Percentiles rank a stretch among this genome's conserved stretches.
Conservation (phyloP, 1,139 yeast species). For the Taphrina confusa region DNA sequence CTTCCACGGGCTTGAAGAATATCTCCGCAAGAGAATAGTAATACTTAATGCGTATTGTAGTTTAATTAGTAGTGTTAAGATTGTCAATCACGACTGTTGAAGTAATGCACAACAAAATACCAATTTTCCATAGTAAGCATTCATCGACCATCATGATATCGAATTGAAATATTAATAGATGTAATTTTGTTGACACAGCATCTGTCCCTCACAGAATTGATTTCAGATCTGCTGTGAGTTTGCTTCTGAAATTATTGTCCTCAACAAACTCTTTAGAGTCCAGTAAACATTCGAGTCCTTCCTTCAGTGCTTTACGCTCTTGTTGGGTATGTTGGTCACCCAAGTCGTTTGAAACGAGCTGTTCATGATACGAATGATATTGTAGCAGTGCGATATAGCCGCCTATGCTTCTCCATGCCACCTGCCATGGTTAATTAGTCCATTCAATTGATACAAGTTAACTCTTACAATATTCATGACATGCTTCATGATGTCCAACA, state of each 20-base stretch:
- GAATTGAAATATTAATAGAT: no score
- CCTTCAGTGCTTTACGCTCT: not conserved
- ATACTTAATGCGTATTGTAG: slow-evolving; percentile 6
- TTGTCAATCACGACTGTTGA: not conserved
- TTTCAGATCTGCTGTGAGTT: no score
- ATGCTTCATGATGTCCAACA: not conserved
- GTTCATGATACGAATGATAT: slow-evolving; percentile 2
- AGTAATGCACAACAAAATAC: no score
- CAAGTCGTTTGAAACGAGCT: not conserved
- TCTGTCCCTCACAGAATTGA: no score
- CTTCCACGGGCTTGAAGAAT: slow-evolving; percentile 17
- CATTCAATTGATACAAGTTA: not conserved
- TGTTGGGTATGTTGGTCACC: not conserved
- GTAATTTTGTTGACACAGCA: no score
- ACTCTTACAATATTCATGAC: not conserved
- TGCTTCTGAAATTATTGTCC: not conserved
- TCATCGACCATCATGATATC: no score
- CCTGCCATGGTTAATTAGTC: not conserved
- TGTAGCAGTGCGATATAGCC: slow-evolving; percentile 6
- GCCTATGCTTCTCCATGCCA: not conserved
- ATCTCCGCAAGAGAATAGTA: not conserved
- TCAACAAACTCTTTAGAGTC: not conserved
- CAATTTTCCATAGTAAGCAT: no score
- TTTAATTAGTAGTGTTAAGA: not conserved
- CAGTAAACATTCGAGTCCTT: not conserved